Evolutionary conservation across 805 yeast species (phyloP), one percentile per base, ranked within the genome.

Genomic region (Hanseniaspora osmophila): DNA sequence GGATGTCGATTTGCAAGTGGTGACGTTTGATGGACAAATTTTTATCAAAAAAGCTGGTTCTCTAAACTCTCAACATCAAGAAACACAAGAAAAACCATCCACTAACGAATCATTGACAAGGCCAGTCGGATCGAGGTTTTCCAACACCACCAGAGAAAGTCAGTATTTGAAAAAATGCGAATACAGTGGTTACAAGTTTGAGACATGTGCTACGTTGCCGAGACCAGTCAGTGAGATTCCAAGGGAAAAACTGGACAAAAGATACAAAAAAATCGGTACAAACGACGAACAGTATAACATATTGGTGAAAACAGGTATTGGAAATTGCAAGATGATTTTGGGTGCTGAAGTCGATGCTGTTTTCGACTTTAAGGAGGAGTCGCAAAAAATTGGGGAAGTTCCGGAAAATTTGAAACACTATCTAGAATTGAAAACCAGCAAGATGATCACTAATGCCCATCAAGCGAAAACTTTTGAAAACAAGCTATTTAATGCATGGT

Each of bases 271-370:
- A 45, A 63, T 68, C 1, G 87, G 84, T 7, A 78, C 74, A 56
- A 82, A 78, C 22, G 77, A 77, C 42, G 86, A 80, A 54, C 95
- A 90, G 62, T 87, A 77, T 57, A 68, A 81, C 41, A 72, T 85
- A 0, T 80, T 90, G n/a, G 88, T 88, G 6, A 73, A 74, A 53
- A 80, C 96, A 0, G 94, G 95, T 2, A 77, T 90, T 13, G 96
- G 95, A 9, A 72, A 71, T 41, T 71, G 77, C 16, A 75, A 73
- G 50, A 62, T 86, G 40, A 60, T 84, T 6, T 61, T 87, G 40
- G 95, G 87, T 1, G 96, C 95, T 1, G 97, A 92, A 64, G 84
- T 90, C 17, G 97, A 90, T 62, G 82, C 96, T 59, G 80, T 82
- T 10, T 82, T 80, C 73, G 96, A 87, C 59, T 85, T 75, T 54